These are phyloP conservation scores for Mikania micrantha DNA, from an alignment of 129 eudicot genomes.

Conservation along the genomic window DNA sequence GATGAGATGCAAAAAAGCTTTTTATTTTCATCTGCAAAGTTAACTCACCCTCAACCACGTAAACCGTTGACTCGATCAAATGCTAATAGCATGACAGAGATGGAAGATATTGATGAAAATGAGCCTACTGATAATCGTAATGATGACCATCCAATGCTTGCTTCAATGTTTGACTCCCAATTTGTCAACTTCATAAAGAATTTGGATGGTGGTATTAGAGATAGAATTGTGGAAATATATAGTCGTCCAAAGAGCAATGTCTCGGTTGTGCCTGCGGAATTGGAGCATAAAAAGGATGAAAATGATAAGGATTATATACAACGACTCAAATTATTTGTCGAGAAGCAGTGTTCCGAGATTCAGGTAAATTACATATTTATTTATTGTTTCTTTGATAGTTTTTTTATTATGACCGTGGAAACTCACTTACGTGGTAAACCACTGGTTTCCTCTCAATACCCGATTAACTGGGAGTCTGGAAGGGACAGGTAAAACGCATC, in stretches of 20 bases:
- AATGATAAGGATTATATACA: constrained; percentile 58
- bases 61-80: constrained; percentile 70
- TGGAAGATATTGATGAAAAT: constrained; percentile 61
- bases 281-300: constrained; percentile 70
- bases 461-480: too few relatives aligned
- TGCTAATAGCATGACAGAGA: constrained; percentile 82
- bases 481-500: too few relatives aligned
- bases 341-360: constrained; percentile 83
- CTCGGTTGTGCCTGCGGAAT: constrained; percentile 83
- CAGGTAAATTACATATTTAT: constrained; percentile 48
- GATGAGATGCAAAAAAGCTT: constrained; percentile 85
- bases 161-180: constrained; percentile 54
- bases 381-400: not conserved
- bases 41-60: constrained; percentile 41
- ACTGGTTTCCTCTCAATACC: too few relatives aligned
- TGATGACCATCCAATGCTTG: constrained; percentile 74
- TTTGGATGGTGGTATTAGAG: constrained; percentile 63
- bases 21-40: constrained; percentile 56
- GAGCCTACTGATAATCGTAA: constrained; percentile 39
- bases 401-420: too few relatives aligned
- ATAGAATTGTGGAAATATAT: constrained; percentile 60
- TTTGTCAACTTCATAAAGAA: constrained; percentile 50
- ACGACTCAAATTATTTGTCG: constrained; percentile 65
- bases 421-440: too few relatives aligned
- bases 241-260: constrained; percentile 82